These are phyloP conservation scores for Salix purpurea DNA, from an alignment of 345 rosid species.

Conservation along the genomic window DNA sequence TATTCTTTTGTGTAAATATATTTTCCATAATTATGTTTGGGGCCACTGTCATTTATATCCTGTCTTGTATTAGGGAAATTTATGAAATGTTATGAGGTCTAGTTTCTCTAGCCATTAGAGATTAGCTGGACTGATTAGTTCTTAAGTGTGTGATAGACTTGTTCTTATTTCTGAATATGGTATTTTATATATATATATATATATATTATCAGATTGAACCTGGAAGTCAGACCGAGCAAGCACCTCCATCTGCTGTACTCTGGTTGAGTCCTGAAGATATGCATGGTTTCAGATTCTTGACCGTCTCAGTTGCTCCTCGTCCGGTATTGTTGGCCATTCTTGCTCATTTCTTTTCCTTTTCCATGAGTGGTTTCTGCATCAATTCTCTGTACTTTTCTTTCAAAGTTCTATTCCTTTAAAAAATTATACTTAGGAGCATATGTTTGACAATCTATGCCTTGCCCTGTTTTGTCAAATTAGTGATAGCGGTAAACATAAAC, in stretches of 20 bases:
- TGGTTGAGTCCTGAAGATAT: constrained; percentile 69
- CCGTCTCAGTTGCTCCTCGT: constrained; percentile 93
- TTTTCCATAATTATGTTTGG: not conserved
- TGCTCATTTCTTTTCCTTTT: constrained; percentile 5
- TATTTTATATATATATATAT: constrained; percentile 13
- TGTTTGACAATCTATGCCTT: not conserved
- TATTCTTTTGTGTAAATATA: not conserved
- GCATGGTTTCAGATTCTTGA: constrained; percentile 81
- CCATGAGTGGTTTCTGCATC: constrained; percentile 12
- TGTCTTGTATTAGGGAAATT: not conserved
- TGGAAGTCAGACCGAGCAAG: constrained; percentile 98
- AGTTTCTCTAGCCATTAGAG: constrained; percentile 2
- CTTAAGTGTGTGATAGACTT: constrained; percentile 13
- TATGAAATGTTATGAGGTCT: not conserved
- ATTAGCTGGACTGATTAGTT: not conserved
- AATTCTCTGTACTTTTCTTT: not conserved
- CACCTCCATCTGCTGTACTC: constrained; percentile 90
- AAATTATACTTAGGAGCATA: not conserved
- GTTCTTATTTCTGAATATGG: constrained; percentile 7
- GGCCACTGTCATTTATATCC: not conserved
- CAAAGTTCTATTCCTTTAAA: not conserved
- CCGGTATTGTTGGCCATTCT: constrained; percentile 50
- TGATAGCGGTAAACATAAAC: not conserved
- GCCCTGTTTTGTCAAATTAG: not conserved
- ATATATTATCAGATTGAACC: constrained; percentile 63